Conservation (phyloP, 306 rosid genomes). For the Cyclanthera cordifolia region DNA sequence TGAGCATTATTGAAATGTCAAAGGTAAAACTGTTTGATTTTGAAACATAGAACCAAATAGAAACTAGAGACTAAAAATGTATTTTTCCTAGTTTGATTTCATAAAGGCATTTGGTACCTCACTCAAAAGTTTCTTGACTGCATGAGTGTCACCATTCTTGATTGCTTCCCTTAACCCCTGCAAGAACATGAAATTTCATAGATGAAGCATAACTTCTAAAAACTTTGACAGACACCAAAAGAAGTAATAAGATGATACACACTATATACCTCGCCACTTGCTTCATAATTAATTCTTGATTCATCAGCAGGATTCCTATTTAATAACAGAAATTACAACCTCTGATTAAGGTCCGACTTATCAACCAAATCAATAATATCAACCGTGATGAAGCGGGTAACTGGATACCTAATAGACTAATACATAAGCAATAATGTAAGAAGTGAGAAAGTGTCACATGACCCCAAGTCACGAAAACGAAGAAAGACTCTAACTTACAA, state of each 20-base stretch:
- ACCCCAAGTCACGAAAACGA: background rate
- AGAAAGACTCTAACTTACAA: background rate
- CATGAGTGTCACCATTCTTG: conserved; percentile 67
- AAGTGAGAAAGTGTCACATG: background rate
- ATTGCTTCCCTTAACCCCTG: conserved; percentile 95
- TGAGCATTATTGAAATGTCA: too few species aligned
- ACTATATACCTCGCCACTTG: conserved; percentile 70
- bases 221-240: conserved; percentile 6
- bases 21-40: too few species aligned
- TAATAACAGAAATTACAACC: conserved; percentile 11
- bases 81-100: background rate
- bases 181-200: conserved; percentile 19
- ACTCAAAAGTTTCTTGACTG: conserved; percentile 76
- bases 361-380: background rate
- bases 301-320: conserved; percentile 24
- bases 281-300: conserved; percentile 48
- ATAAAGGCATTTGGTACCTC: conserved; percentile 35
- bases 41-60: too few species aligned
- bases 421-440: background rate
- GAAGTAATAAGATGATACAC: background rate
- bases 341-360: background rate
- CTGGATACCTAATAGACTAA: background rate
- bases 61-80: too few species aligned
- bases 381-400: conserved; percentile 12
- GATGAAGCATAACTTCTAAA: background rate